Percentiles rank a stretch among this genome's conserved stretches.
phyloP scores from a whole-genome alignment of 2,329 filamentous ascomycete genomes.

The Purpureocillium takamizusanense region DNA sequence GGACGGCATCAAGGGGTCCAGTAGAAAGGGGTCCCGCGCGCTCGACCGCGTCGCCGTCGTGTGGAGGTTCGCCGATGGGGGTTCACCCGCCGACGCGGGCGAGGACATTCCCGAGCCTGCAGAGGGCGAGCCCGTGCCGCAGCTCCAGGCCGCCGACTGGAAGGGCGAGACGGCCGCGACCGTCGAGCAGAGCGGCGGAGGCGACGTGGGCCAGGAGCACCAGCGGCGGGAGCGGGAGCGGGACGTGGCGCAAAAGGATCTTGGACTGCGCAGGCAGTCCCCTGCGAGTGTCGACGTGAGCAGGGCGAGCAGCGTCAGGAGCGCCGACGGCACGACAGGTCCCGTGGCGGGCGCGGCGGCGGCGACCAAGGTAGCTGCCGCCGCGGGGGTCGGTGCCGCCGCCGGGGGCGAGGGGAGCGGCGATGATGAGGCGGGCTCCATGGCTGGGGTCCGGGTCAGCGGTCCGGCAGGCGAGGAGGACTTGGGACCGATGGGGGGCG shows the following conservation, averaged over 20 bases:
- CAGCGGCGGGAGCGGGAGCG: too few relatives aligned
- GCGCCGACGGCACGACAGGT: conserved; percentile 11
- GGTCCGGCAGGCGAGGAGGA: conserved; percentile 27
- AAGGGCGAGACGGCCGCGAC: conserved; percentile 42
- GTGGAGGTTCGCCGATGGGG: conserved; percentile 50
- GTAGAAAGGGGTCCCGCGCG: conserved; percentile 69
- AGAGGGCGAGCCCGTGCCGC: conserved; percentile 58
- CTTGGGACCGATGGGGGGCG: conserved; percentile 7
- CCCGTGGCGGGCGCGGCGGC: not conserved
- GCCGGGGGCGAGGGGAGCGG: conserved; percentile 6
- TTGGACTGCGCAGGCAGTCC: conserved; percentile 59
- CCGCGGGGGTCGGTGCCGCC: not conserved
- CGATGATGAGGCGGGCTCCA: conserved; percentile 8
- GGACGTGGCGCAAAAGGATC: conserved; percentile 42
- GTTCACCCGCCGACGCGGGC: conserved; percentile 9
- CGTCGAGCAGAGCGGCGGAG: conserved; percentile 32
- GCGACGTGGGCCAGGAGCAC: conserved; percentile 28
- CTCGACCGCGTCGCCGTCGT: conserved; percentile 79
- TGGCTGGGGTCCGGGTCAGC: conserved; percentile 25
- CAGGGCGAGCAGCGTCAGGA: conserved; percentile 60
- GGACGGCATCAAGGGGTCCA: conserved; percentile 91
- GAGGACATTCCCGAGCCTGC: conserved; percentile 50
- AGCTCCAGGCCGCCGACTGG: conserved; percentile 68
- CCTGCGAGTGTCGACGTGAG: conserved; percentile 60
- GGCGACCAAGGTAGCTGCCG: too few relatives aligned